phyloP scores from a whole-genome alignment of 495 filamentous ascomycete genomes.

The Halenospora varia region DNA sequence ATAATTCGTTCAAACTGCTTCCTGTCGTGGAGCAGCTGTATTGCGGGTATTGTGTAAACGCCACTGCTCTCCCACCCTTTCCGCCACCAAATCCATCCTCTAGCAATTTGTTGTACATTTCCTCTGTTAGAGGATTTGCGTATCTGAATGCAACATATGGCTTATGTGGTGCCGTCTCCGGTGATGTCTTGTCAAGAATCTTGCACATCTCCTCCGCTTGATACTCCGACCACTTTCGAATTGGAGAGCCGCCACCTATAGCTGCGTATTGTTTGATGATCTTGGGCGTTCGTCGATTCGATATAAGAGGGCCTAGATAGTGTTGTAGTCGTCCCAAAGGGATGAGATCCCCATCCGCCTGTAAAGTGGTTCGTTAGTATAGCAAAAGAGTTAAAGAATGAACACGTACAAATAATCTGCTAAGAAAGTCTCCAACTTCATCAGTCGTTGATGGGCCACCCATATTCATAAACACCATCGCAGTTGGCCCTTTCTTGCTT shows the following conservation, averaged over 20 bases:
- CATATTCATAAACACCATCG: conserved; percentile 99
- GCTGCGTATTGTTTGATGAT: conserved; percentile 92
- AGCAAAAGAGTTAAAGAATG: conserved; percentile 34
- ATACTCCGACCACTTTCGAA: conserved; percentile 95
- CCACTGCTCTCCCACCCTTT: conserved; percentile 84
- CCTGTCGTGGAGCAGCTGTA: conserved; percentile 99
- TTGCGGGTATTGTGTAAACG: conserved; percentile 98
- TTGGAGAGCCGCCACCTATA: conserved; percentile 95
- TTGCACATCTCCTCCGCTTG: conserved; percentile 95
- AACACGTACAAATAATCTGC: conserved; percentile 68
- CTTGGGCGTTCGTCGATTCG: conserved; percentile 83
- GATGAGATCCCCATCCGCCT: conserved; percentile 85
- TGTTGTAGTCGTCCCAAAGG: conserved; percentile 90
- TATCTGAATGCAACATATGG: conserved; percentile 99
- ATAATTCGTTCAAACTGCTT: conserved; percentile 92
- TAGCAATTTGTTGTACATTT: conserved; percentile 77
- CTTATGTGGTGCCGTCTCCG: conserved; percentile 93
- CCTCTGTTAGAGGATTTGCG: conserved; percentile 88
- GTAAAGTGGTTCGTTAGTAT: not conserved
- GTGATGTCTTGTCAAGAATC: conserved; percentile 81
- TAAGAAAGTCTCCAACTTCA: conserved; percentile 91
- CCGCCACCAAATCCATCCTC: conserved; percentile 86
- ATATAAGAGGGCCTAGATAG: conserved; percentile 86
- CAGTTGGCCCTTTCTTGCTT: conserved; percentile 55
- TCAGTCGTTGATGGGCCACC: conserved; percentile 85